These are phyloP conservation scores for Gynandropsis gynandra DNA, from an alignment of 345 rosid genomes.

Conservation along the genomic window DNA sequence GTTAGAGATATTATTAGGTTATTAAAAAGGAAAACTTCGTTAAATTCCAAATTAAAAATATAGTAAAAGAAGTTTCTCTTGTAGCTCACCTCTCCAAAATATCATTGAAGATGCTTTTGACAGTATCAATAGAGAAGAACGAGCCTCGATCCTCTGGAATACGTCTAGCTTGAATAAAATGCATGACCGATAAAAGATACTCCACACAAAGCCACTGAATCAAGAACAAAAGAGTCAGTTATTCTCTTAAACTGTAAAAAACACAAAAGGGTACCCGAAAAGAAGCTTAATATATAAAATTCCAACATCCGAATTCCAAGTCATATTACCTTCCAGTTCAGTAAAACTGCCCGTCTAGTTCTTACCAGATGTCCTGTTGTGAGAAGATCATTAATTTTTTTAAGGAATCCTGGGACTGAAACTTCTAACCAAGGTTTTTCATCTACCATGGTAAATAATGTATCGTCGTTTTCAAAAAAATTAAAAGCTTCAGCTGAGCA, in stretches of 20 bases:
- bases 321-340: conserved; percentile 73
- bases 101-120: conserved; percentile 52
- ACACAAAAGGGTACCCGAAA: conserved; percentile 3
- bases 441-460: conserved; percentile 28
- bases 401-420: conserved; percentile 58
- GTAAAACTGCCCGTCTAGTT: conserved; percentile 65
- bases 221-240: conserved; percentile 17
- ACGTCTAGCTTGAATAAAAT: conserved; percentile 41
- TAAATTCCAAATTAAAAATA: not conserved
- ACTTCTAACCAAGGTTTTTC: conserved; percentile 50
- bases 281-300: conserved; percentile 4
- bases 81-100: conserved; percentile 65
- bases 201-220: conserved; percentile 85
- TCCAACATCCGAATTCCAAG: conserved; percentile 4
- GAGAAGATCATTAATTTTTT: conserved; percentile 63
- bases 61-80: not conserved
- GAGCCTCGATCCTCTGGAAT: conserved; percentile 31
- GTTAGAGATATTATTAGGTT: conserved; percentile 4
- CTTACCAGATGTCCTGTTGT: conserved; percentile 60
- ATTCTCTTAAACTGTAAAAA: not conserved
- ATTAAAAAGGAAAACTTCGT: not conserved
- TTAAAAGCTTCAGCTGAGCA: conserved; percentile 47
- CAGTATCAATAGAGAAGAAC: conserved; percentile 58
- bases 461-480: conserved; percentile 38
- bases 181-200: conserved; percentile 56